phyloP scores from a whole-genome alignment of 2,329 filamentous ascomycete species.

The Alternaria sp. region DNA sequence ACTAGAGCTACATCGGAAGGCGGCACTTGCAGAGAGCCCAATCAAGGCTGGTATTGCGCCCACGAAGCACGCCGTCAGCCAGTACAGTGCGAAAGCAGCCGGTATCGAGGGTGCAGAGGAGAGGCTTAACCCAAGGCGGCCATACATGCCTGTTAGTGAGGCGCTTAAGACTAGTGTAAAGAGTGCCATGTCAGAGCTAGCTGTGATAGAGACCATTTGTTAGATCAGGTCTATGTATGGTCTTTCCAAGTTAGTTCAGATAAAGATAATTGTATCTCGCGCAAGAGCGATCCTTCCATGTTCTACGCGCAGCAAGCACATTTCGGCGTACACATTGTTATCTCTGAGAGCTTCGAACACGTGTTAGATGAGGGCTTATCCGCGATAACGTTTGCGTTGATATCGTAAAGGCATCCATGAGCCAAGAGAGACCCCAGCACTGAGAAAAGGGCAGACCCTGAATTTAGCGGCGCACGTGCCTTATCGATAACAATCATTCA shows the following conservation, averaged over 20 bases:
- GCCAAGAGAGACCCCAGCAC: not conserved
- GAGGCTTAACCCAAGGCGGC: conserved; percentile 38
- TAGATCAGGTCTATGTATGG: not conserved
- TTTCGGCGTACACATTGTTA: no score
- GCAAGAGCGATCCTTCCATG: not conserved
- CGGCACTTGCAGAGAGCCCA: conserved; percentile 70
- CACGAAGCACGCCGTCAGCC: conserved; percentile 72
- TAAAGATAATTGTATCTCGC: not conserved
- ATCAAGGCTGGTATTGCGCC: conserved; percentile 72
- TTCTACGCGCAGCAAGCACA: not conserved
- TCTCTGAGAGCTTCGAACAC: not conserved
- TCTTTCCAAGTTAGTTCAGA: not conserved
- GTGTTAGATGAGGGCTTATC: not conserved
- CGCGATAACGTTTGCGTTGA: not conserved
- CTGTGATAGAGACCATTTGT: conserved; percentile 34
- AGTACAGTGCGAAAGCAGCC: conserved; percentile 68
- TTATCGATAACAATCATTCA: conserved; percentile 35
- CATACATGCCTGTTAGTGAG: conserved; percentile 40
- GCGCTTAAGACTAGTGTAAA: conserved; percentile 34
- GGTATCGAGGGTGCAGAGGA: conserved; percentile 52
- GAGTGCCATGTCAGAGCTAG: conserved; percentile 34
- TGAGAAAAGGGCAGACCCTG: conserved; percentile 6
- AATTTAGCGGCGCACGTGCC: conserved; percentile 18
- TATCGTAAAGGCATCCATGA: not conserved
- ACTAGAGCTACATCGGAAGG: conserved; percentile 66